Evolutionary conservation across 441 rosid species (phyloP).

Genomic region (Gossypium aridum): DNA sequence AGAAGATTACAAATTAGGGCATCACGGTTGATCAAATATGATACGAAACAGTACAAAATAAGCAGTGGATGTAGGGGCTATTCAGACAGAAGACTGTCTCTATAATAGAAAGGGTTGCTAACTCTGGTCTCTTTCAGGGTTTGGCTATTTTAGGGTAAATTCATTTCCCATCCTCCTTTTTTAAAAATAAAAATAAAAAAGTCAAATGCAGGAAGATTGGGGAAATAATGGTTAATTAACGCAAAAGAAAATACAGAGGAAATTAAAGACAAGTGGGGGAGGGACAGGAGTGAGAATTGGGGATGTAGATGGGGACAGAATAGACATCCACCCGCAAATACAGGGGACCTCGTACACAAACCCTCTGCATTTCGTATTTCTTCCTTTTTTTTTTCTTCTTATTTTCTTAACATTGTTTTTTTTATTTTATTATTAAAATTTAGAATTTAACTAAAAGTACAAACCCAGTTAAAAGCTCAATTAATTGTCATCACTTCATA

Average conservation of each 20-base stretch:
- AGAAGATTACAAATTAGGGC: neutral
- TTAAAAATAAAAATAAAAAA: neutral
- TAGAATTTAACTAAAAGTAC: slow-evolving; percentile 3
- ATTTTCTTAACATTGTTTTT: too few species aligned
- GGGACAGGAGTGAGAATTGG: slow-evolving; percentile 33
- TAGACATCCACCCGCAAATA: slow-evolving; percentile 59
- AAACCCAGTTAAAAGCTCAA: neutral
- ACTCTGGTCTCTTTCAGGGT: neutral
- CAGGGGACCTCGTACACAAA: slow-evolving; percentile 47
- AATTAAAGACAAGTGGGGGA: neutral
- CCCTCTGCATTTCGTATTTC: neutral
- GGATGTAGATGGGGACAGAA: slow-evolving; percentile 47
- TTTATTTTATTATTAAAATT: neutral
- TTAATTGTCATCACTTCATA: neutral
- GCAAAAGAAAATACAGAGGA: neutral
- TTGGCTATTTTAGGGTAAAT: slow-evolving; percentile 12
- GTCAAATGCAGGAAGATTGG: neutral
- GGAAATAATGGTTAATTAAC: neutral
- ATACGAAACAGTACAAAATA: too few species aligned
- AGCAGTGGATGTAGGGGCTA: neutral
- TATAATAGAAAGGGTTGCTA: neutral
- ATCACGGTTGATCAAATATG: neutral
- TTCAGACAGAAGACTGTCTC: neutral
- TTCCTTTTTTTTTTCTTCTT: too few species aligned
- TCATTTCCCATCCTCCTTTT: neutral